Evolutionary conservation across 2,329 filamentous ascomycete species (phyloP), one percentile per base, ranked within the genome.

Genomic region (Coniochaeta ligniaria): DNA sequence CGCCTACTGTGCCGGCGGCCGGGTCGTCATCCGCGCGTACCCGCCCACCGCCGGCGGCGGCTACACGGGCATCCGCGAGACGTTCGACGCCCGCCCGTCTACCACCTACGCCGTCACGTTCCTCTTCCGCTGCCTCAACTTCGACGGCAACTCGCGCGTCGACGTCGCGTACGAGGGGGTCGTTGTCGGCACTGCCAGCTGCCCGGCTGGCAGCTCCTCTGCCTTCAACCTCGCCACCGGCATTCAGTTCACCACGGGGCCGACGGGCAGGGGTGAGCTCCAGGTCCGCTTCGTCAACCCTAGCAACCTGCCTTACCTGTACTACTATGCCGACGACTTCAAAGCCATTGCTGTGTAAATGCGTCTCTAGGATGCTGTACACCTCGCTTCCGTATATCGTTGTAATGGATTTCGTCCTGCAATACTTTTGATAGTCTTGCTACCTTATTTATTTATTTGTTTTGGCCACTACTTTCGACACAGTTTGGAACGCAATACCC

Each of bases 301-400:
- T 5, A 35, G 31, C 47, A 24, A 16, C 16, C 1, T 31, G 33
- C 60, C 43, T 20, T 62, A 61, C 31, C 45, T 63, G n/a, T 66
- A 66, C 58, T 59, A 35, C n/a, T 66, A 66, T 57, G 65, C 62
- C 41, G 63, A 64, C 26, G 62, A 63, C 45, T 66, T 66, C 60
- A 22, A 59, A 58, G 65, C 63, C 14, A 28, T 36, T 33, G 38
- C 43, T 14, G 57, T n/a, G 2, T 45, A 45, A 45, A 16, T 11
- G 16, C 35, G 28, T 6, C 28, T 31, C 28, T n/a, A n/a, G n/a
- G n/a, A n/a, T n/a, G n/a, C n/a, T n/a, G n/a, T n/a, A n/a, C n/a
- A n/a, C n/a, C n/a, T n/a, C n/a, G n/a, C n/a, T n/a, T n/a, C n/a
- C n/a, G n/a, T n/a, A n/a, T n/a, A n/a, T n/a, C n/a, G n/a, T n/a